Evolutionary conservation across 106 monocot genomes (phyloP).

Genomic region (Allium fistulosum): DNA sequence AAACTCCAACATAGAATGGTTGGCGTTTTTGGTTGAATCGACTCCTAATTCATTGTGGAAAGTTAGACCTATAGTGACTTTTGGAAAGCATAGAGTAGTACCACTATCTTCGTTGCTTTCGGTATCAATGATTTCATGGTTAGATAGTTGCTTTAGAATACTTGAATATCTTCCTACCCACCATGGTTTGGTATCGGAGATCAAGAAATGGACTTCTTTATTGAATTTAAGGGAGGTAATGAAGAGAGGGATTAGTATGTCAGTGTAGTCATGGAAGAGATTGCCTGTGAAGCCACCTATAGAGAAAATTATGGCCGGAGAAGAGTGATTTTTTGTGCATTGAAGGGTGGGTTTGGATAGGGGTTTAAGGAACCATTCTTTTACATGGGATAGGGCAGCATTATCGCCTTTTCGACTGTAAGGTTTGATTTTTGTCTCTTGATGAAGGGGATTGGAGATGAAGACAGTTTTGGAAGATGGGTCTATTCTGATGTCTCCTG

Average conservation of each 20-base stretch:
- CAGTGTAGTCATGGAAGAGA: conserved; percentile 44
- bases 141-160: conserved; percentile 42
- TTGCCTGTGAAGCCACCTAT: conserved; percentile 35
- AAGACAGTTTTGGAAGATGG: conserved; percentile 19
- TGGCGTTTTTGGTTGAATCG: conserved; percentile 13
- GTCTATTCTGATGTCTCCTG: conserved; percentile 36
- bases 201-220: conserved; percentile 48
- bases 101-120: conserved; percentile 2
- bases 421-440: conserved; percentile 32
- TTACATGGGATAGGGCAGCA: conserved; percentile 15
- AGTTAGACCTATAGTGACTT: conserved; percentile 26
- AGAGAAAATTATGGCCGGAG: conserved; percentile 44
- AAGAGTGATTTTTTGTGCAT: conserved; percentile 16
- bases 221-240: conserved; percentile 22
- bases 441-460: not conserved
- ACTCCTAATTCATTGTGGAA: conserved; percentile 64
- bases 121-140: conserved; percentile 36
- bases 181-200: conserved; percentile 36
- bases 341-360: not conserved
- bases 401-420: conserved; percentile 51
- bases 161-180: conserved; percentile 37
- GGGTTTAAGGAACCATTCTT: conserved; percentile 7
- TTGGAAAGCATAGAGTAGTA: conserved; percentile 36
- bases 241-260: conserved; percentile 42
- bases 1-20: conserved; percentile 42